Base-by-base conservation (phyloP, 1,284 basidiomycete genomes). In the Apiotrichum domesticum region DNA sequence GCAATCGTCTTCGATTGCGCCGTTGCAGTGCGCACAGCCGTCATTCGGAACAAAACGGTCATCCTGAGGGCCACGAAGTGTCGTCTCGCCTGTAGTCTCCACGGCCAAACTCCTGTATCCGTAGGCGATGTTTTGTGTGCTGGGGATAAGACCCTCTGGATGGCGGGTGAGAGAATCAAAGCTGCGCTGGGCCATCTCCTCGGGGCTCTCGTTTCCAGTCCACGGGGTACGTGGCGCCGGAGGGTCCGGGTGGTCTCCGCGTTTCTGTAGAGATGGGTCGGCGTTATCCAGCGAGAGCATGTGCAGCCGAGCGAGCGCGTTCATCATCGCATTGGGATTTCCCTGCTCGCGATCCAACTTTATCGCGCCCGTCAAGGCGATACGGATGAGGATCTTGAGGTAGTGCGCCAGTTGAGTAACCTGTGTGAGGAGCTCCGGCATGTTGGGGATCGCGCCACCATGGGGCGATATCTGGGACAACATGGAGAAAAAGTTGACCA, bases 401-500 rank as follows among this genome's bases (percentile, higher is more conserved):
- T 98, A 98, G 77, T 99, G 95, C 4, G 95, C 95, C 35, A 99
- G 82, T 39, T 96, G 95, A 0, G 96, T 99, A 56, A 99, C 95
- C 49, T 98, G 85, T n/a, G 93, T 91, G 39, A 98, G 84, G 7
- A 99, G 81, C 69, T 98, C 95, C 76, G 97, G 91, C 15, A 94
- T 97, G 86, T 98, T 96, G 40, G 73, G 70, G 33, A 69, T 65
- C 9, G 64, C 58, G n/a, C 58, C 57, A 35, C 58, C 64, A 29
- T 60, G 56, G 6, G 68, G 67, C 3, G 69, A 66, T 15, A 77
- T 68, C 74, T 96, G 92, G 6, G 76, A 75, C 48, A 99, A 81
- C 46, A 98, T 81, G 6, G 93, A 97, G 79, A 99, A 98, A 56
- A 99, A 86, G 79, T 98, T 96, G 71, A 98, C 96, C 4, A 95